Base-by-base conservation (phyloP, 768 basidiomycete genomes). In the Pleurotus ostreatus region DNA sequence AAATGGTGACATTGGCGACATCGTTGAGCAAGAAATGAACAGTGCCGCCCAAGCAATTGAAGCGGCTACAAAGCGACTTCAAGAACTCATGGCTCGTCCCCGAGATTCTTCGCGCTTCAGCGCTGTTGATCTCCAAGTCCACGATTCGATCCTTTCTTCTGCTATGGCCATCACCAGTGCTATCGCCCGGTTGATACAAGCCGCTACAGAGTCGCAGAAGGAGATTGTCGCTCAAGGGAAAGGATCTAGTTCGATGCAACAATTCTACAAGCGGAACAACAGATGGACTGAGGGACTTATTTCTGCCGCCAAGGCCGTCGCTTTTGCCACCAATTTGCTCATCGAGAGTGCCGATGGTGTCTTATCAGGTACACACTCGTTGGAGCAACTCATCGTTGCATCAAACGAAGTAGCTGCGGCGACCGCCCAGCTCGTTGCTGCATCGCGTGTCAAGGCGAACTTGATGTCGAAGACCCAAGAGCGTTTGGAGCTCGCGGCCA, bases 251-350 rank as follows among this genome's bases (percentile, higher is more conserved):
- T 83, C 94, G 20, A 85, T 79, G 16, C 93, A 96, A 70, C 96
- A 98, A 65, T 99, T 99, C 81, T 99, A 98, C 82, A 99, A 99
- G 77, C 88, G 92, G 58, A 98, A 99, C 84, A 98, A 98, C 72
- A 83, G 97, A 58, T 99, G 97, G 97, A 99, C 97, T 44, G 97
- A 99, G 70, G 97, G 97, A 61, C 86, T 99, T 62, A 94, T 98
- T 64, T 96, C 94, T 37, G 97, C 97, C 37, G 97, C 97, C 16
- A 98, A 97, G 71, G 83, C 97, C 7, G 97, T 99, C 55, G 97
- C 97, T 2, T 97, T 95, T 63, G 94, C 97, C 8, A 98, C 97
- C 34, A 91, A 84, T 61, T 74, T 98, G 57, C 84, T 99, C 59
- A 99, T 99, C 69, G 96, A 99, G 71, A 91, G 89, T 60, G 97